Evolutionary conservation across 2,329 filamentous ascomycete genomes (phyloP), one percentile per base, ranked within the genome.

Genomic region (Teratosphaeria gauchensis): DNA sequence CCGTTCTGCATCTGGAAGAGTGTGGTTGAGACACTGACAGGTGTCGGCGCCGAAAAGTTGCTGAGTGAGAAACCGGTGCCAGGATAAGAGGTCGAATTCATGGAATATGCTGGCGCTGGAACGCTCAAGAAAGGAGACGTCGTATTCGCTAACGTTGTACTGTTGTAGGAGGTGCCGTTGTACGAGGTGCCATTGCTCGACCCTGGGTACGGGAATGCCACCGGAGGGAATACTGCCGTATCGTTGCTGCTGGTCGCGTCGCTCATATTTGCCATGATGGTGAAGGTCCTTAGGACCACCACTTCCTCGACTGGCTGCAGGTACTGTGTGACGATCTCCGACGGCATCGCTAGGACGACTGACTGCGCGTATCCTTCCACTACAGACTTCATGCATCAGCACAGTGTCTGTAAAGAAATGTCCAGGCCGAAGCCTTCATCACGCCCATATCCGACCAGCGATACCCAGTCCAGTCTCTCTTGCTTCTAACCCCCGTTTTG

Each of bases 231-330:
- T 1, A 48, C 16, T 48, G 42, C 19, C 8, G 58, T 55, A 28
- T 11, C 32, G 38, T 54, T 54, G 21, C 12, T 53, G n/a, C 53
- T 58, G 46, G 32, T 51, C 42, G 42, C 42, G 42, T 48, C 16
- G 42, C 42, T 48, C 42, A 21, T 2, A 46, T 62, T 62, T 33
- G 55, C 12, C 32, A 55, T 14, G 14, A 62, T 52, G 3, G 53
- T 54, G 51, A 62, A 28, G n/a, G 62, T 64, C 33, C 62, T 51
- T 38, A 66, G 12, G 35, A 66, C 53, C 53, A 65, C 51, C 24
- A 66, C 51, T 57, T 64, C 58, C 53, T 56, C 62, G 28, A 68
- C 57, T 48, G 58, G 59, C 54, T 64, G 62, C 6, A 68, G 31
- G 42, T 57, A 60, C 56, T 65, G 63, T 19, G 62, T 64, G 16